Conservation (phyloP, 2,329 filamentous ascomycete genomes). For the Diaporthe citriasiana region DNA sequence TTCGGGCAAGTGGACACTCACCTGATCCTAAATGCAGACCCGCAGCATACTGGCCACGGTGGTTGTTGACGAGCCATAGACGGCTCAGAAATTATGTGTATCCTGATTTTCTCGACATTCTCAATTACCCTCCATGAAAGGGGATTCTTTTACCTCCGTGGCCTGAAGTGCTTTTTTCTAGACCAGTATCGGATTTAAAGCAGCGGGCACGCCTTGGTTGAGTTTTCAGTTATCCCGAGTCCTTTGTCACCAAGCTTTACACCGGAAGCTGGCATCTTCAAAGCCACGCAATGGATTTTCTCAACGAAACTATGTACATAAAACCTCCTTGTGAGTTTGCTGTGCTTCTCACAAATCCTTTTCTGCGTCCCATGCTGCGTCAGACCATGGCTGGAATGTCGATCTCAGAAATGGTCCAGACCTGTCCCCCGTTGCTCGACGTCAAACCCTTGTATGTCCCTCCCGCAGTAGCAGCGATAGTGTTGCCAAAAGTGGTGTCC, state of each 20-base stretch:
- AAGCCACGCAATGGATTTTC: neutral
- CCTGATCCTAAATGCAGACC: neutral
- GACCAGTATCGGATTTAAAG: neutral
- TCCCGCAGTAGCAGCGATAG: slow-evolving; percentile 48
- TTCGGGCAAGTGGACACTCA: no score
- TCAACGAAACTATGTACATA: neutral
- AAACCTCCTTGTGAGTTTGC: no score
- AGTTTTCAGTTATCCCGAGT: no score
- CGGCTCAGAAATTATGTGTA: neutral
- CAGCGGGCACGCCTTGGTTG: neutral
- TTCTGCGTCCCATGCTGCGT: neutral
- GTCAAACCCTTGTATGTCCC: slow-evolving; percentile 53
- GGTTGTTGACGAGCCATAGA: neutral
- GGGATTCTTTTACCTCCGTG: neutral
- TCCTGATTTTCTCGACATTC: neutral
- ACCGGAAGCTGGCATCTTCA: no score
- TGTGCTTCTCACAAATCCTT: neutral
- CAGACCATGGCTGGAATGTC: slow-evolving; percentile 37
- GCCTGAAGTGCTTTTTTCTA: neutral
- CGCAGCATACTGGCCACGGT: neutral
- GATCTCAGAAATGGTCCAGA: slow-evolving; percentile 53
- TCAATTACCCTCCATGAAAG: no score
- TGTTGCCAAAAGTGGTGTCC: slow-evolving; percentile 50
- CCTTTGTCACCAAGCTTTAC: neutral
- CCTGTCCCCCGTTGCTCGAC: slow-evolving; percentile 52